phyloP scores from a whole-genome alignment of 352 stramenopile species.

The Phytophthora constricta region DNA sequence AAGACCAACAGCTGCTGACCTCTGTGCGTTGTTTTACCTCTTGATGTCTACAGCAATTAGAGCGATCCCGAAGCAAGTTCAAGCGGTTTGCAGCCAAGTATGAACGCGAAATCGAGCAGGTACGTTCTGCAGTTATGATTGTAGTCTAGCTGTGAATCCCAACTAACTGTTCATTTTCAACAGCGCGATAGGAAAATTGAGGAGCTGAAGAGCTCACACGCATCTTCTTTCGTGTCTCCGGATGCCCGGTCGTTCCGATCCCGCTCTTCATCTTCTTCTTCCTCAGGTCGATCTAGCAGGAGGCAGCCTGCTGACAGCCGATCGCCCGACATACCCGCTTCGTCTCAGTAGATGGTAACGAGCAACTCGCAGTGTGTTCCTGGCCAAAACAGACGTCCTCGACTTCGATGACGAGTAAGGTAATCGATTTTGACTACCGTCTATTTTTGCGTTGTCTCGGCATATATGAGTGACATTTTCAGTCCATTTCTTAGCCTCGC shows the following conservation, averaged over 20 bases:
- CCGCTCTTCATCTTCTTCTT: constrained; percentile 48
- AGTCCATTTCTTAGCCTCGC: too few species aligned
- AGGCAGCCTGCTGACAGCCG: constrained; percentile 10
- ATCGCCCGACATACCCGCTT: not conserved
- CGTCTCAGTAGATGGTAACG: constrained; percentile 24
- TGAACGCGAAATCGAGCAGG: constrained; percentile 84
- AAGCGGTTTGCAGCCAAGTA: constrained; percentile 88
- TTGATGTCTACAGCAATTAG: constrained; percentile 61
- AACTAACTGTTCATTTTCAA: constrained; percentile 5
- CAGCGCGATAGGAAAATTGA: constrained; percentile 59
- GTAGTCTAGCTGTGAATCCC: constrained; percentile 1
- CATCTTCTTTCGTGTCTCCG: constrained; percentile 53
- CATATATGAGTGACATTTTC: too few species aligned
- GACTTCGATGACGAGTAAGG: not conserved
- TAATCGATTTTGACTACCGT: too few species aligned
- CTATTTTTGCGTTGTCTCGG: too few species aligned
- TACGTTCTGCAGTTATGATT: constrained; percentile 17
- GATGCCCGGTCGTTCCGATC: constrained; percentile 31
- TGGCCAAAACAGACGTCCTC: not conserved
- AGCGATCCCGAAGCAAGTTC: constrained; percentile 87
- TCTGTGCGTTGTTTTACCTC: constrained; percentile 2
- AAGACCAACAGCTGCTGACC: not conserved
- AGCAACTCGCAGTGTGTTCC: too few species aligned
- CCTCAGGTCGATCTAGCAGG: constrained; percentile 32
- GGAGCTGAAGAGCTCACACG: constrained; percentile 53